A percentile compares a stretch with the other conserved stretches of the same genome.
These are phyloP conservation scores for Mytilinidion resinicola DNA, from an alignment of 495 filamentous ascomycete species.

Conservation along the genomic window DNA sequence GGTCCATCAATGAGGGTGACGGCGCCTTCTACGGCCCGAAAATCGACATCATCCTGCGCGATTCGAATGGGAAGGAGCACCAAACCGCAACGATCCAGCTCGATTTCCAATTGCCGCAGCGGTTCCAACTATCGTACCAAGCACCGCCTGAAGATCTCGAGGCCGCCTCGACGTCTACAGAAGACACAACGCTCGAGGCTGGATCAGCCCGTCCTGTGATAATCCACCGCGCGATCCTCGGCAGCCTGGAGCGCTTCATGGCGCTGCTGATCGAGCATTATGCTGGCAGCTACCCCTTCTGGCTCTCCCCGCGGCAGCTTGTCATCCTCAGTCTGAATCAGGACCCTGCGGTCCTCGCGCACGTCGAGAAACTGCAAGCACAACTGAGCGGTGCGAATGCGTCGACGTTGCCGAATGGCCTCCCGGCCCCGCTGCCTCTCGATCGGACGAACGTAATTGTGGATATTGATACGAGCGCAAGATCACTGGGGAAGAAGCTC, in stretches of 20 bases:
- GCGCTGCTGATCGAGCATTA: conserved; percentile 83
- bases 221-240: conserved; percentile 82
- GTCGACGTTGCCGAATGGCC: background rate
- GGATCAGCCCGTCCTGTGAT: conserved; percentile 68
- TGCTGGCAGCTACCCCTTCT: conserved; percentile 79
- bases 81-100: conserved; percentile 90
- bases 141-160: conserved; percentile 57
- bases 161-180: conserved; percentile 41
- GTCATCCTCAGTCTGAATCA: conserved; percentile 73
- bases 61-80: conserved; percentile 80
- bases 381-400: conserved; percentile 33
- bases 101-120: conserved; percentile 85
- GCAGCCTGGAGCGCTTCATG: conserved; percentile 80
- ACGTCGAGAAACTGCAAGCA: conserved; percentile 49
- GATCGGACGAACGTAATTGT: conserved; percentile 48
- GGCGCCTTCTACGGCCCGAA: conserved; percentile 95
- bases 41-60: conserved; percentile 81
- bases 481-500: conserved; percentile 62
- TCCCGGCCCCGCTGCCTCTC: conserved; percentile 28
- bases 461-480: conserved; percentile 62
- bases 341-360: conserved; percentile 50
- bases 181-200: conserved; percentile 33
- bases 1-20: conserved; percentile 71
- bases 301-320: conserved; percentile 78
- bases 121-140: conserved; percentile 70